phyloP scores from a whole-genome alignment of 2,329 filamentous ascomycete genomes.

The Dactylonectria estremocensis region DNA sequence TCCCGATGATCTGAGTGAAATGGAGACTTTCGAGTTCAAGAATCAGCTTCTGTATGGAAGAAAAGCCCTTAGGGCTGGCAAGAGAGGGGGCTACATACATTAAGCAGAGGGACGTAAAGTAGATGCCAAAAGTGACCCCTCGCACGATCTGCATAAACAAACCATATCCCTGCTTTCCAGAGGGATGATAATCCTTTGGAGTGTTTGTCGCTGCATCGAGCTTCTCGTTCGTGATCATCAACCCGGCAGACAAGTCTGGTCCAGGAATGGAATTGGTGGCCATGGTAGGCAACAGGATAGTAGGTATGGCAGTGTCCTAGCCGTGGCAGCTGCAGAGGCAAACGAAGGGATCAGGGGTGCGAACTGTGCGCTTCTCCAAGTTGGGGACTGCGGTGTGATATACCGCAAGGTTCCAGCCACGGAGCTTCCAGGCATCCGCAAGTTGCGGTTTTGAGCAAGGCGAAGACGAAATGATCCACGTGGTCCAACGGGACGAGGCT shows the following conservation, averaged over 20 bases:
- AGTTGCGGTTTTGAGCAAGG: not conserved
- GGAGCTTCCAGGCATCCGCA: slow-evolving; percentile 1
- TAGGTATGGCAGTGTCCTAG: not conserved
- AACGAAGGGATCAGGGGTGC: slow-evolving; percentile 1
- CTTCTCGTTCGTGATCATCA: slow-evolving; percentile 43
- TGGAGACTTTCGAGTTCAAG: slow-evolving; percentile 65
- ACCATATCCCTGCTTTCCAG: slow-evolving; percentile 69
- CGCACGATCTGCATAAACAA: slow-evolving; percentile 65
- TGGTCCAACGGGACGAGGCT: slow-evolving; percentile 18
- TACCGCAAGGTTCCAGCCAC: slow-evolving; percentile 3
- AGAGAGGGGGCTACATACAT: slow-evolving; percentile 58
- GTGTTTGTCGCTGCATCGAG: slow-evolving; percentile 20
- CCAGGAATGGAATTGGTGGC: slow-evolving; percentile 47
- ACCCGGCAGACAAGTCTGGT: slow-evolving; percentile 48
- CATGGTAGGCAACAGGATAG: slow-evolving; percentile 41
- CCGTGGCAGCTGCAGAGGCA: slow-evolving; percentile 1
- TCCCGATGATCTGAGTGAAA: slow-evolving; percentile 81
- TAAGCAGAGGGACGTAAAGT: slow-evolving; percentile 66
- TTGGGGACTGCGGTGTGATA: slow-evolving; percentile 16
- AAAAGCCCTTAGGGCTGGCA: not conserved
- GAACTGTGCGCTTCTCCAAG: slow-evolving; percentile 3
- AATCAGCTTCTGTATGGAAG: slow-evolving; percentile 27
- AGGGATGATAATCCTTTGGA: slow-evolving; percentile 62
- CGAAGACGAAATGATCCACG: slow-evolving; percentile 12
- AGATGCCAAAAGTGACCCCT: slow-evolving; percentile 66